Percentiles rank a stretch among this genome's conserved stretches.
Conservation (phyloP, 2,329 filamentous ascomycete species). For the Kalaharituber pfeilii region DNA sequence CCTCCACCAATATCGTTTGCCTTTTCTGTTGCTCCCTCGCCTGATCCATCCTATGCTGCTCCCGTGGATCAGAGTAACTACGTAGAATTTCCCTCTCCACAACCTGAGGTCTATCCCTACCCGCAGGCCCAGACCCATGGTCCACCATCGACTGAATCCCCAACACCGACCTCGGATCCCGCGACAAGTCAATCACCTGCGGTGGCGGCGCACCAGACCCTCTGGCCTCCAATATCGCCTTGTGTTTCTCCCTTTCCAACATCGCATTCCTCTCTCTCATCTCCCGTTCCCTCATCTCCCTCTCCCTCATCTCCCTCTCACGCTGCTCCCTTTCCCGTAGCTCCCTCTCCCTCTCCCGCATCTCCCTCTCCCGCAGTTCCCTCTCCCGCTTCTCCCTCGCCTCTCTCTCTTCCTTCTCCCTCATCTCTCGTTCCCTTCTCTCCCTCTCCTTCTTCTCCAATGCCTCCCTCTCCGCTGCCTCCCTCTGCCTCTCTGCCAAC, state of each 20-base stretch:
- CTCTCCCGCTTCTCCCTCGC: not conserved
- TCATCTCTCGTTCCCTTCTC: not conserved
- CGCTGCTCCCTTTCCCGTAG: not conserved
- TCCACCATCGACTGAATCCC: not conserved
- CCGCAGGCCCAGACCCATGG: not conserved
- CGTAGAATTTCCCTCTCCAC: not conserved
- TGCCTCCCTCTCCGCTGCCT: not conserved
- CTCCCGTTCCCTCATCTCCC: not conserved
- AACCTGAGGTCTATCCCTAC: not conserved
- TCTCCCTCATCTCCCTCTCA: not conserved
- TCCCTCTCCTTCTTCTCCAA: not conserved
- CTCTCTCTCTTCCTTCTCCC: not conserved
- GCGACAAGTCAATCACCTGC: not conserved
- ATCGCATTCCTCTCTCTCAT: not conserved
- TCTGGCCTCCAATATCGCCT: not conserved
- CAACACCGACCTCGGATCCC: not conserved
- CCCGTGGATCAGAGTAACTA: not conserved
- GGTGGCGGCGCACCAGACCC: not conserved
- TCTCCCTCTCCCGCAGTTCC: not conserved
- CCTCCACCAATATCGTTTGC: not conserved
- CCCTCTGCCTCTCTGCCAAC: not conserved
- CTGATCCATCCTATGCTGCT: not conserved
- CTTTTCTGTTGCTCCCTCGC: not conserved
- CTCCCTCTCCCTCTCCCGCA: not conserved
- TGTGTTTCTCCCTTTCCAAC: not conserved